These are phyloP conservation scores for Castanea mollissima DNA, from an alignment of 306 rosid genomes.

Conservation along the genomic window DNA sequence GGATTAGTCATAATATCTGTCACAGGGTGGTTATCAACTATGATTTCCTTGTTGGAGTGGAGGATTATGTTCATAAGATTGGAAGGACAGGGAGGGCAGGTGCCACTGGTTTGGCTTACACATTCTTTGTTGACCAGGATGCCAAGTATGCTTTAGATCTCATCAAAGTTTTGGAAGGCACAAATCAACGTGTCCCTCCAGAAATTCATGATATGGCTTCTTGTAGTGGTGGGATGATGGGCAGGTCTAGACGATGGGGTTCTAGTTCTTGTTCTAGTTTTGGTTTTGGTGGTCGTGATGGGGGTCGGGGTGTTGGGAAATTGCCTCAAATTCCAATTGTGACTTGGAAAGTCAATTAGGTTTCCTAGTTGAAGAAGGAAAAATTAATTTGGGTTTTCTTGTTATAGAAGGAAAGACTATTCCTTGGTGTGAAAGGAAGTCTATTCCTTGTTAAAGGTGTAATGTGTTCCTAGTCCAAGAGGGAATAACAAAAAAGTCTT, in stretches of 20 bases:
- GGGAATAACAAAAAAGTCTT: no score
- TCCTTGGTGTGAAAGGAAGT: no score
- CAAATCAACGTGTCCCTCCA: slow-evolving; percentile 81
- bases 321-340: no score
- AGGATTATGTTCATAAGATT: slow-evolving; percentile 99
- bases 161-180: slow-evolving; percentile 92
- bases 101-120: slow-evolving; percentile 89
- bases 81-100: slow-evolving; percentile 99
- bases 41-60: slow-evolving; percentile 98
- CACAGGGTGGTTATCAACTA: slow-evolving; percentile 90
- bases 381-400: no score
- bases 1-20: slow-evolving; percentile 10
- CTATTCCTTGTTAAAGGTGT: no score
- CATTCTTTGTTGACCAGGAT: slow-evolving; percentile 93
- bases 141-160: slow-evolving; percentile 89
- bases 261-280: slow-evolving; percentile 24
- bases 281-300: no score
- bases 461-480: no score
- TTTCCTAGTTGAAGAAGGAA: no score
- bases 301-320: no score
- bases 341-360: no score
- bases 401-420: no score
- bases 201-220: slow-evolving; percentile 79
- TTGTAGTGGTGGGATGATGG: slow-evolving; percentile 91
- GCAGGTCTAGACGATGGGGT: slow-evolving; percentile 76